phyloP scores from a whole-genome alignment of 2,329 filamentous ascomycete species.

The Pyricularia pennisetigena region DNA sequence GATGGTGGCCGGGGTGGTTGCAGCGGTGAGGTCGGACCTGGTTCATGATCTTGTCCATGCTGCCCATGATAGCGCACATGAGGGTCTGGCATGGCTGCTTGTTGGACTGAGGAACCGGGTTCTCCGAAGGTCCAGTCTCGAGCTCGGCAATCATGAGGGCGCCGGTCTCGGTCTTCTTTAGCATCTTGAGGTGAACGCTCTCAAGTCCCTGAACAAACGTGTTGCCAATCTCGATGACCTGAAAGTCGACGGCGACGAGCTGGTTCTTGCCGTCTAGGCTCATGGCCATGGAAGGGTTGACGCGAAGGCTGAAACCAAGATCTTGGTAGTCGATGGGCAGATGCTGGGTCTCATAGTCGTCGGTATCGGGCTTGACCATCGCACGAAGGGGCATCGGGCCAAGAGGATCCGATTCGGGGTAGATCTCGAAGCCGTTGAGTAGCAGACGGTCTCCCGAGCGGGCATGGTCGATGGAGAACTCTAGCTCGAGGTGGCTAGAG shows the following conservation, averaged over 20 bases:
- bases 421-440: constrained; percentile 52
- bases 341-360: constrained; percentile 12
- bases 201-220: constrained; percentile 44
- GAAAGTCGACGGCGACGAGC: constrained; percentile 42
- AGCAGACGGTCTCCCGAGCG: constrained; percentile 34
- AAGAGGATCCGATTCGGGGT: constrained; percentile 39
- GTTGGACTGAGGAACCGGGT: constrained; percentile 12
- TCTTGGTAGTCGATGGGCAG: constrained; percentile 8
- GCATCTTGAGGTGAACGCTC: constrained; percentile 43
- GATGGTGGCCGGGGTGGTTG: constrained; percentile 21
- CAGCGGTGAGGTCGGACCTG: constrained; percentile 24
- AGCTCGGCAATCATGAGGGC: constrained; percentile 45
- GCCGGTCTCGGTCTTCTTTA: constrained; percentile 48
- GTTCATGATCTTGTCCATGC: constrained; percentile 33
- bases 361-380: constrained; percentile 28
- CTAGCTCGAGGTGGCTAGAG: constrained; percentile 36
- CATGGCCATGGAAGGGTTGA: constrained; percentile 23
- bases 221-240: constrained; percentile 50
- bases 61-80: constrained; percentile 45
- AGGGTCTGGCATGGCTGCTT: constrained; percentile 28
- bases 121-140: constrained; percentile 19
- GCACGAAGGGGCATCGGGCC: constrained; percentile 30
- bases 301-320: constrained; percentile 37
- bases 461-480: constrained; percentile 41
- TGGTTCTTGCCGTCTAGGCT: constrained; percentile 40